phyloP scores from a whole-genome alignment of 1,284 basidiomycete species.

The Cutaneotrichosporon dermatis region DNA sequence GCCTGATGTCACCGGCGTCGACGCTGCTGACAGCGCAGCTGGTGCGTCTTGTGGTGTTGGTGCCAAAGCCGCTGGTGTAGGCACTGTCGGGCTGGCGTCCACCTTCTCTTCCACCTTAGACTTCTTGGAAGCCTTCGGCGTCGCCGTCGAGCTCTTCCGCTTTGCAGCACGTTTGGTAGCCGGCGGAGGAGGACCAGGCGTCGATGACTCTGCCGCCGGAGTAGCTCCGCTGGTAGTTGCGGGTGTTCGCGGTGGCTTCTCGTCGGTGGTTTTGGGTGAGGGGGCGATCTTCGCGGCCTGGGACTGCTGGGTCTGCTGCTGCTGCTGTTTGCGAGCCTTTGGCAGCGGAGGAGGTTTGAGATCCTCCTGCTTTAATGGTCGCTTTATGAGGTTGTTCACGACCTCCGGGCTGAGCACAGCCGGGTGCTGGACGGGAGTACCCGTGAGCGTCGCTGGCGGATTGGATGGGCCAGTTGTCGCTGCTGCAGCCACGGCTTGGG shows the following conservation, averaged over 20 bases:
- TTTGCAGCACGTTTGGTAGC: slow-evolving; percentile 8
- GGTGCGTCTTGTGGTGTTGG: slow-evolving; percentile 3
- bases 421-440: slow-evolving; percentile 13
- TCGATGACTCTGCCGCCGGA: slow-evolving; percentile 7
- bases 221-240: slow-evolving; percentile 6
- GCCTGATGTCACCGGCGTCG: slow-evolving; percentile 8
- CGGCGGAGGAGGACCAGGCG: neutral
- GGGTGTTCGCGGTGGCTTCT: slow-evolving; percentile 13
- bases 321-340: slow-evolving; percentile 7
- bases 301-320: neutral
- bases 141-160: slow-evolving; percentile 17
- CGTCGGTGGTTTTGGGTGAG: slow-evolving; percentile 8
- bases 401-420: slow-evolving; percentile 19
- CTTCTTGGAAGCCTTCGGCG: slow-evolving; percentile 16
- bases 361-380: slow-evolving; percentile 22
- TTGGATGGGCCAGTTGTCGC: neutral
- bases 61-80: neutral
- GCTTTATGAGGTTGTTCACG: slow-evolving; percentile 23
- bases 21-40: slow-evolving; percentile 1
- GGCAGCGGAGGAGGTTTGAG: slow-evolving; percentile 20
- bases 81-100: slow-evolving; percentile 1
- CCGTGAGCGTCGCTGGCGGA: neutral
- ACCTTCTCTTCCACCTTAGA: slow-evolving; percentile 1
- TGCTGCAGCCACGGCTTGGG: neutral
- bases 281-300: slow-evolving; percentile 8